Evolutionary conservation across 2,329 filamentous ascomycete genomes (phyloP).

Genomic region (Hirsutella minnesotensis): DNA sequence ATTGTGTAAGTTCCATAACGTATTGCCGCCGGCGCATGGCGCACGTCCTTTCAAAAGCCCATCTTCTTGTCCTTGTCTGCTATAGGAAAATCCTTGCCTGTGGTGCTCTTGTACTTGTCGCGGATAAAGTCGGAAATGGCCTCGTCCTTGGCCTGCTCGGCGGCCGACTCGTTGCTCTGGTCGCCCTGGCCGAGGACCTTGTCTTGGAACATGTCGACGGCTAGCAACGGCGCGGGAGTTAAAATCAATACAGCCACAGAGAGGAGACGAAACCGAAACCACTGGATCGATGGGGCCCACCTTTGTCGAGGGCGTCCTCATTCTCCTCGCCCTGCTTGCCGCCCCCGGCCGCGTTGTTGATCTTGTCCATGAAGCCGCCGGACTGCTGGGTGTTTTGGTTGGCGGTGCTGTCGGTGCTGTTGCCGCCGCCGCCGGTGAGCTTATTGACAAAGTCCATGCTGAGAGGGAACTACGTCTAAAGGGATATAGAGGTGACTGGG

Average conservation of each 20-base stretch:
- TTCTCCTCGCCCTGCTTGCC: conserved; percentile 68
- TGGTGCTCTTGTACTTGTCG: conserved; percentile 53
- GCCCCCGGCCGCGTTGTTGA: conserved; percentile 62
- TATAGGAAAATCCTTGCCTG: conserved; percentile 58
- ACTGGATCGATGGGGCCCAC: no score
- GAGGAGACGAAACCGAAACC: no score
- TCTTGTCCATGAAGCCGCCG: conserved; percentile 53
- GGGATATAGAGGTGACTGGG: no score
- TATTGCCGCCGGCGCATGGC: no score
- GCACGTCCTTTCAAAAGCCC: conserved; percentile 11
- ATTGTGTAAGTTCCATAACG: no score
- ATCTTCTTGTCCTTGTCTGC: conserved; percentile 49
- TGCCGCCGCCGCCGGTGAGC: background rate
- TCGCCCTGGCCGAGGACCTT: conserved; percentile 57
- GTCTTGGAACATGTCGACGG: conserved; percentile 67
- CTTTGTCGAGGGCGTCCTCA: conserved; percentile 74
- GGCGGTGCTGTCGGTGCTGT: background rate
- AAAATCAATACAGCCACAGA: no score
- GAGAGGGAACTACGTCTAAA: no score
- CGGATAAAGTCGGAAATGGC: conserved; percentile 64
- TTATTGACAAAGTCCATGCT: conserved; percentile 8
- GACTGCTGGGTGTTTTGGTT: background rate
- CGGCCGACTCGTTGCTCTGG: conserved; percentile 60
- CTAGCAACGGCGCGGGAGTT: conserved; percentile 38
- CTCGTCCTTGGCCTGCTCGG: conserved; percentile 77